Conservation (phyloP, 108 stramenopile genomes). For the Nitzschia sp. region DNA sequence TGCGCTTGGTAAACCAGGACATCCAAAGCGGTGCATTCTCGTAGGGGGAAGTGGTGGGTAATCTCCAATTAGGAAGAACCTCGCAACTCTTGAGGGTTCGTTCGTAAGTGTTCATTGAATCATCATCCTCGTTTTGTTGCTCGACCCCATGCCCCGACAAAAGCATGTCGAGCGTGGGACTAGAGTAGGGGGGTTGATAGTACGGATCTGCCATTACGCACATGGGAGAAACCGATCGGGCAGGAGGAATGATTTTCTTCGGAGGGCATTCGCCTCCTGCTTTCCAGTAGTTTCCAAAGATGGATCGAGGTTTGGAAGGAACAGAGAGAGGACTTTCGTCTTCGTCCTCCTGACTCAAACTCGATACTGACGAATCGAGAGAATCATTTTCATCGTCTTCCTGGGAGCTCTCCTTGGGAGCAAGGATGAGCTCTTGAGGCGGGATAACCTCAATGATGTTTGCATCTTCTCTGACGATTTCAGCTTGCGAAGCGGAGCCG, state of each 20-base stretch:
- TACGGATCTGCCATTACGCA: conserved; percentile 14
- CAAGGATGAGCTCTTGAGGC: neutral
- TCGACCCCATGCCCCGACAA: neutral
- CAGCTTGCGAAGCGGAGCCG: no score
- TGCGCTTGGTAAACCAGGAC: neutral
- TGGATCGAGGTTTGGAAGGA: conserved; percentile 12
- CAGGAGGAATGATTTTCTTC: neutral
- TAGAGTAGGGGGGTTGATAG: neutral
- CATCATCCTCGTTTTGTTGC: neutral
- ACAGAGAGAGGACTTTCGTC: neutral
- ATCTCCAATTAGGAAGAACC: conserved; percentile 4
- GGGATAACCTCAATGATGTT: no score
- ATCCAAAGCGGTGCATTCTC: neutral
- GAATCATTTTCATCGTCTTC: neutral
- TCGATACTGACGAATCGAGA: neutral
- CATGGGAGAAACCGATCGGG: conserved; percentile 16
- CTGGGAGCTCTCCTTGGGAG: neutral
- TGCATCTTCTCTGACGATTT: no score
- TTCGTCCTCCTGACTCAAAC: conserved; percentile 4
- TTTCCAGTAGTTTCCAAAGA: conserved; percentile 10
- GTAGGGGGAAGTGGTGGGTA: neutral
- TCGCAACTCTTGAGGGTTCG: conserved; percentile 9
- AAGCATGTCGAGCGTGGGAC: neutral
- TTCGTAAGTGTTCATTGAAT: conserved; percentile 3
- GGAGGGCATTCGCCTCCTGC: neutral